Base-by-base conservation (phyloP, 169 alveolate species). In the Babesia ovis region DNA sequence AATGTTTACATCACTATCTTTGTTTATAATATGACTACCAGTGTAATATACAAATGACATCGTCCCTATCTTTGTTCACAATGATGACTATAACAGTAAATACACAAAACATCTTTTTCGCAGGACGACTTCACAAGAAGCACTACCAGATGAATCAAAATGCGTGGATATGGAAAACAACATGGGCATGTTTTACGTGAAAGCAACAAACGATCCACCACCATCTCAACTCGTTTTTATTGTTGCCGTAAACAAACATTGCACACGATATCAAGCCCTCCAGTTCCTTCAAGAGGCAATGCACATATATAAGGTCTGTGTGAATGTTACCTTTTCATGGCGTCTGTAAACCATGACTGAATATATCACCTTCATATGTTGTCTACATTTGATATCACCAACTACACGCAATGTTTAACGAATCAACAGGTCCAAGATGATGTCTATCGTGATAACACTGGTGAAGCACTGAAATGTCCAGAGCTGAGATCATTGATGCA, bases 91-190 rank as follows among this genome's bases (percentile, higher is more conserved):
- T n/a, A n/a, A n/a, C n/a, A n/a, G n/a, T n/a, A n/a, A n/a, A n/a
- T n/a, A n/a, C n/a, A n/a, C n/a, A n/a, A n/a, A n/a, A n/a, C n/a
- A n/a, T n/a, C n/a, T n/a, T n/a, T 14, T 41, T 31, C 25, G 6
- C 43, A 79, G 87, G 64, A 79, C 87, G 12, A 57, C 77, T 3
- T 75, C 87, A 25, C 83, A 69, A 69, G 87, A 79, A 42, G 87
- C 87, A 34, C 55, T 61, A 25, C 87, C 87, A 4, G 84, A 79
- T 32, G 84, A 79, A 46, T 56, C 87, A 2, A 79, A 79, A 56
- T 71, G 87, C 29, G 87, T 79, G 16, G 87, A 48, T 51, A 79
- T 79, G 87, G 87, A 79, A n/a, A 79, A 79, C 55, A 53, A 46
- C 54, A 79, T 79, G 87, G 87, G 87, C 20, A 79, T 71, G 57